These are phyloP conservation scores for Trypanosomatidae sp. DNA, from an alignment of 208 protist species.

Conservation along the genomic window DNA sequence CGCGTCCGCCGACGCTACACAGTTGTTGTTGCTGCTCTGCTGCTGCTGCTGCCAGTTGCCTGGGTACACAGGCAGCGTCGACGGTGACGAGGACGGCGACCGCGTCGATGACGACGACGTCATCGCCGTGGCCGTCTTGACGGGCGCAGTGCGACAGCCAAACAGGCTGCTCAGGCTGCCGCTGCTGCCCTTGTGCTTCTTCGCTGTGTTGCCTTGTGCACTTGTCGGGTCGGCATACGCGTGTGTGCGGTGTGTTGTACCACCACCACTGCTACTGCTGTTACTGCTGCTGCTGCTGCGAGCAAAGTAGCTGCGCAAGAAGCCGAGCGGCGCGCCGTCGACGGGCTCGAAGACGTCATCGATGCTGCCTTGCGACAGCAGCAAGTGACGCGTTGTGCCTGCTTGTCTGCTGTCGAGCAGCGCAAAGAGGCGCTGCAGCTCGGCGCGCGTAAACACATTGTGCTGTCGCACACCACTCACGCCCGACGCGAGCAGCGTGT, in stretches of 20 bases:
- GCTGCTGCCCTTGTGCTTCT: too few species aligned
- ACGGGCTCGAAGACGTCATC: slow-evolving; percentile 57
- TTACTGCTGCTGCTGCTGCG: background rate
- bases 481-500: slow-evolving; percentile 62
- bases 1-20: too few species aligned
- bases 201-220: too few species aligned
- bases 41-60: too few species aligned
- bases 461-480: slow-evolving; percentile 43
- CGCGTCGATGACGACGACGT: too few species aligned
- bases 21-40: too few species aligned
- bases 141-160: too few species aligned
- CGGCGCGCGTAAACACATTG: slow-evolving; percentile 24
- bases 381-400: slow-evolving; percentile 27
- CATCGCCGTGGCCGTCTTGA: too few species aligned
- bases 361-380: slow-evolving; percentile 77
- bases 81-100: too few species aligned
- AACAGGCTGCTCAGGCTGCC: too few species aligned
- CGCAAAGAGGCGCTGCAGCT: slow-evolving; percentile 37
- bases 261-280: background rate
- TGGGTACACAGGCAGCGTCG: too few species aligned
- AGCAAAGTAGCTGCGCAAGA: slow-evolving; percentile 25
- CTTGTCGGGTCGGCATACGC: too few species aligned
- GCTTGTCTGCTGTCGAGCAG: slow-evolving; percentile 15
- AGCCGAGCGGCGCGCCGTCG: slow-evolving; percentile 18
- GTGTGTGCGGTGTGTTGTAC: background rate